Percentiles rank a stretch among this genome's conserved stretches.
Evolutionary conservation across 192 early-diverging fungal species (phyloP).

Genomic region (Jimgerdemannia flammicorona): DNA sequence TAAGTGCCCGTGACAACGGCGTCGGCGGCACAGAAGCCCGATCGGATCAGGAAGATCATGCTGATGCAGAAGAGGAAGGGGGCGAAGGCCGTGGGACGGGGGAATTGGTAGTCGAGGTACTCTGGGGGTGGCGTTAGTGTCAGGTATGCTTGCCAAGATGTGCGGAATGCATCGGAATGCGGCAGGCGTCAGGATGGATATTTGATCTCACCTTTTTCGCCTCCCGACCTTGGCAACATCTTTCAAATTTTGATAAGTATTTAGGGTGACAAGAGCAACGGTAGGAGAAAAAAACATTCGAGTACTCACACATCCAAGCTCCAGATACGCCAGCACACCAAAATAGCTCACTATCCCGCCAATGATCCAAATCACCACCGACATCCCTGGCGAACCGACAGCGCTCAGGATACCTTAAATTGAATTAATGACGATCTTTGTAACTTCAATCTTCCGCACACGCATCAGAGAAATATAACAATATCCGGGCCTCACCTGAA

Average conservation of each 20-base stretch:
- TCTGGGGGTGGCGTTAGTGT: background rate
- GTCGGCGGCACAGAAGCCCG: constrained; percentile 46
- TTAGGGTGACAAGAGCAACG: background rate
- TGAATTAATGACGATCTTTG: background rate
- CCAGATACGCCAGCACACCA: constrained; percentile 26
- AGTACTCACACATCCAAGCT: constrained; percentile 22
- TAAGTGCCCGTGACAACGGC: constrained; percentile 50
- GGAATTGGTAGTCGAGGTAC: constrained; percentile 19
- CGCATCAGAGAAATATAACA: too few species aligned
- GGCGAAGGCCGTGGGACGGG: constrained; percentile 40
- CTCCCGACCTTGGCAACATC: constrained; percentile 30
- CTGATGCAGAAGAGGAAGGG: constrained; percentile 50
- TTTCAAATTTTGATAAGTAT: background rate
- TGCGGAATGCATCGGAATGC: background rate
- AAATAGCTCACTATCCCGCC: background rate
- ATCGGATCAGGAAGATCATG: constrained; percentile 50
- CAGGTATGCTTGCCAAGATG: background rate
- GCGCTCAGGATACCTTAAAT: background rate
- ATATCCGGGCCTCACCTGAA: constrained; percentile 16
- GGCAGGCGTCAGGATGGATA: constrained; percentile 11
- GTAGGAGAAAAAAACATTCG: background rate
- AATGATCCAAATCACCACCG: constrained; percentile 72
- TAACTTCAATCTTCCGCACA: too few species aligned
- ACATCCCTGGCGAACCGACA: constrained; percentile 43
- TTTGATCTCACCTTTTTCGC: constrained; percentile 24